Conservation (phyloP, 225 moss, liverwort and hornwort genomes). For the Polytrichum commune region DNA sequence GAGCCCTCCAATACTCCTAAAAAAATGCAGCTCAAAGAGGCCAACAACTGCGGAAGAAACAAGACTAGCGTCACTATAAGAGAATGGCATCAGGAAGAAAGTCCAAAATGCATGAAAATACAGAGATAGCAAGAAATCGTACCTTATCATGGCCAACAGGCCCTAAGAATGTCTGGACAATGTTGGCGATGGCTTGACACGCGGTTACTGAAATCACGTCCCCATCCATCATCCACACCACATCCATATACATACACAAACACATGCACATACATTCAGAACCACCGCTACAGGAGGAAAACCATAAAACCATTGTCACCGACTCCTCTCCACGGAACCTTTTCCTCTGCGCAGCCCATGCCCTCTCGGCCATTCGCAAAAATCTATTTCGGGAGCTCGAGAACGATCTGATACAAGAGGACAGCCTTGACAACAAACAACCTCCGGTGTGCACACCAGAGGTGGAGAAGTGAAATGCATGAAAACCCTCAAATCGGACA, state of each 20-base stretch:
- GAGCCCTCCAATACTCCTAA: no score
- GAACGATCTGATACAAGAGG: neutral
- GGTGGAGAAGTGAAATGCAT: neutral
- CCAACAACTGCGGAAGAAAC: no score
- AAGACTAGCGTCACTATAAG: no score
- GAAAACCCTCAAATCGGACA: neutral
- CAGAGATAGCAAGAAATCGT: neutral
- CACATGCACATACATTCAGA: neutral
- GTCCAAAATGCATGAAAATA: no score
- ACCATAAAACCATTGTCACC: no score
- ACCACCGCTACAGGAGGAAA: no score
- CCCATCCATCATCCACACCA: conserved; percentile 8
- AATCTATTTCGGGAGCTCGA: neutral
- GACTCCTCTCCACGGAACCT: no score
- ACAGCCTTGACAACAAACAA: neutral
- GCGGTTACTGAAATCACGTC: conserved; percentile 57
- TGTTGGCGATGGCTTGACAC: conserved; percentile 88
- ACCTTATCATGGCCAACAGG: conserved; percentile 95
- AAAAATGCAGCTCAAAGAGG: no score
- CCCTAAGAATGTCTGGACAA: conserved; percentile 82
- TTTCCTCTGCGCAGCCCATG: no score
- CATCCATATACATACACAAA: neutral
- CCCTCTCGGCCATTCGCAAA: no score
- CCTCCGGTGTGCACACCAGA: neutral
- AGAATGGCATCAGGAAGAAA: no score